phyloP scores from a whole-genome alignment of 345 rosid species.

The Gossypium rotundifolium region DNA sequence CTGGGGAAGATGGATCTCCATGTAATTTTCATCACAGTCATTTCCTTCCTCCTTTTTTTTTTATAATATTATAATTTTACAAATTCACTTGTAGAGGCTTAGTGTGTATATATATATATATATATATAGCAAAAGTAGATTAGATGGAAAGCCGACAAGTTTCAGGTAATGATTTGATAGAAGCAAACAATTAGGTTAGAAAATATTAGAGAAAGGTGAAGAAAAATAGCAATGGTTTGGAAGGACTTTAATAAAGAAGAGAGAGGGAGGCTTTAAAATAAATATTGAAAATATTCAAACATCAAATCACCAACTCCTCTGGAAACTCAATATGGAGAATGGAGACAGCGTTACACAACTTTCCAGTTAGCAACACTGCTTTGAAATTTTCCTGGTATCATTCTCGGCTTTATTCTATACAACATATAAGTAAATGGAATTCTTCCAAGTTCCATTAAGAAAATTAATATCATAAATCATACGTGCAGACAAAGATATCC shows the following conservation, averaged over 20 bases:
- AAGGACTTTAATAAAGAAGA: conserved; percentile 2
- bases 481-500: too few species aligned
- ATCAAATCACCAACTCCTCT: conserved; percentile 14
- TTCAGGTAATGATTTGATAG: not conserved
- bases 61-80: not conserved
- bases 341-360: conserved; percentile 21
- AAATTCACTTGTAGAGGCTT: not conserved
- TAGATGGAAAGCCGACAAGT: not conserved
- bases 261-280: not conserved
- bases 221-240: conserved; percentile 6
- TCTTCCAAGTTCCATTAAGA: not conserved
- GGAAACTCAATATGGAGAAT: conserved; percentile 13
- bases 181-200: not conserved
- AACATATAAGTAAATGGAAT: not conserved
- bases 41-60: not conserved
- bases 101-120: not conserved
- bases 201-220: not conserved
- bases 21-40: conserved; percentile 42
- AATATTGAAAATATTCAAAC: not conserved
- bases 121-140: not conserved
- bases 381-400: conserved; percentile 7
- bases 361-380: conserved; percentile 7
- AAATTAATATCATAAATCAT: too few species aligned
- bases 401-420: not conserved
- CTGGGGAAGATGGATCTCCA: conserved; percentile 49